Evolutionary conservation across 106 monocot genomes (phyloP).

Genomic region (Ottelia alismoides): DNA sequence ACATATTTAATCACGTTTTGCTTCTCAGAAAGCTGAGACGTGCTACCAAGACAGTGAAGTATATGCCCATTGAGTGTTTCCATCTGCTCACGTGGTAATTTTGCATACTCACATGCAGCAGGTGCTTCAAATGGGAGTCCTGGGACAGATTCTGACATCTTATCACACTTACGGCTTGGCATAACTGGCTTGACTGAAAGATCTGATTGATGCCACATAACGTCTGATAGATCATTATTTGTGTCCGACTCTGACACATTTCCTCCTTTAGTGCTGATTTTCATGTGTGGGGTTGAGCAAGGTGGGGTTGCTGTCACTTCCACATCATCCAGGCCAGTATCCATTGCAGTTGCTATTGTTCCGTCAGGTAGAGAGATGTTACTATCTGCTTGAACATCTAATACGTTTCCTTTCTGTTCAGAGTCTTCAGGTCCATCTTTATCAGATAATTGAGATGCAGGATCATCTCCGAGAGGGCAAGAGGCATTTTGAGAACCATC

Average conservation of each 20-base stretch:
- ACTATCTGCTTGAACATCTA: constrained; percentile 22
- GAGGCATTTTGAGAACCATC: constrained; percentile 34
- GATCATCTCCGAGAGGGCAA: constrained; percentile 20
- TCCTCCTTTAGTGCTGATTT: constrained; percentile 22
- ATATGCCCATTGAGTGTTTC: constrained; percentile 47
- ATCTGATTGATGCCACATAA: constrained; percentile 83
- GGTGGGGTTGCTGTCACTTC: constrained; percentile 38
- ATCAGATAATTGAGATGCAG: constrained; percentile 6
- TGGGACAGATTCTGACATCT: constrained; percentile 36
- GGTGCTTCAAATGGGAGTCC: constrained; percentile 54
- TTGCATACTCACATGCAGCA: constrained; percentile 61
- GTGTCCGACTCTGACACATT: constrained; percentile 22
- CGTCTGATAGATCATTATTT: constrained; percentile 25
- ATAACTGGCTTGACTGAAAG: constrained; percentile 88
- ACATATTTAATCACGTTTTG: constrained; percentile 73
- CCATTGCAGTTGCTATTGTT: constrained; percentile 24
- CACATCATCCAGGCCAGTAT: constrained; percentile 24
- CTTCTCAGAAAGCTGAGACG: constrained; percentile 54
- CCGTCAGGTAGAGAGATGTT: constrained; percentile 6
- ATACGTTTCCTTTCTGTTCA: constrained; percentile 19
- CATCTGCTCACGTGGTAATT: constrained; percentile 47
- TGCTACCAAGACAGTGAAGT: constrained; percentile 50
- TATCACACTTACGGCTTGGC: constrained; percentile 68
- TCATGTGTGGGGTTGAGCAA: constrained; percentile 20
- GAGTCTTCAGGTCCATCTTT: constrained; percentile 18